Conservation (phyloP, 768 basidiomycete species). For the Macrolepiota fuliginosa region DNA sequence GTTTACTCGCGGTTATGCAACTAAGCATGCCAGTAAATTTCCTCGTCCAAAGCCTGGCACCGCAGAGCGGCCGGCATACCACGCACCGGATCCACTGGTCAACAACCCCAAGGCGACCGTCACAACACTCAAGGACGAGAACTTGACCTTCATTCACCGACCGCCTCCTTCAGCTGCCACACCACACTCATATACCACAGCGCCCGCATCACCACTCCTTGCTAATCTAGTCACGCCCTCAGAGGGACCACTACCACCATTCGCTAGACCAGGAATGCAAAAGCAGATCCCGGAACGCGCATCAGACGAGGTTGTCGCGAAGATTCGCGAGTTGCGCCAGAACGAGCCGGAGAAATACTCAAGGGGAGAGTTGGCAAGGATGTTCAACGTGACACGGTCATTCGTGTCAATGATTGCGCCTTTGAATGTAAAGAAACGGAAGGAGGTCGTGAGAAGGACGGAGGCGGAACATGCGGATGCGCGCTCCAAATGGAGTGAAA, state of each 20-base stretch:
- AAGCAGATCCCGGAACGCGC: conserved; percentile 35
- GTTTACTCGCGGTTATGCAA: conserved; percentile 39
- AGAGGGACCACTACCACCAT: conserved; percentile 41
- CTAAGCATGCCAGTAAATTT: conserved; percentile 28
- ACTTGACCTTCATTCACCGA: conserved; percentile 78
- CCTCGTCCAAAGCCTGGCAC: conserved; percentile 50
- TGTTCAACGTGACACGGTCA: conserved; percentile 69
- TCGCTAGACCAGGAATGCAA: conserved; percentile 39
- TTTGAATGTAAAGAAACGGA: conserved; percentile 49
- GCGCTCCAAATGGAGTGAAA: conserved; percentile 69
- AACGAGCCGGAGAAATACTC: conserved; percentile 60
- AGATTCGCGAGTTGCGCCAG: conserved; percentile 57
- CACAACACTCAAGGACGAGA: conserved; percentile 46
- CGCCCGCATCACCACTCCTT: conserved; percentile 72
- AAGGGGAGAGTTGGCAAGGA: conserved; percentile 64
- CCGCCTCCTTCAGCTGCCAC: conserved; percentile 79
- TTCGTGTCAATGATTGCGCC: conserved; percentile 69
- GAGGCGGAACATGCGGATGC: conserved; percentile 45
- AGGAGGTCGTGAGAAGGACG: conserved; percentile 36
- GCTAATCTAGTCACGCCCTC: conserved; percentile 30
- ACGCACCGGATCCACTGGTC: conserved; percentile 54
- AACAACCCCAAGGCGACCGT: conserved; percentile 52
- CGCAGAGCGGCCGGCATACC: conserved; percentile 53
- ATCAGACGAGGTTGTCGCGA: conserved; percentile 49
- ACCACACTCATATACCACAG: conserved; percentile 66